Evolutionary conservation across 179 eudicot species (phyloP), one percentile per base, ranked within the genome.

Genomic region (Amaranthus tricolor): DNA sequence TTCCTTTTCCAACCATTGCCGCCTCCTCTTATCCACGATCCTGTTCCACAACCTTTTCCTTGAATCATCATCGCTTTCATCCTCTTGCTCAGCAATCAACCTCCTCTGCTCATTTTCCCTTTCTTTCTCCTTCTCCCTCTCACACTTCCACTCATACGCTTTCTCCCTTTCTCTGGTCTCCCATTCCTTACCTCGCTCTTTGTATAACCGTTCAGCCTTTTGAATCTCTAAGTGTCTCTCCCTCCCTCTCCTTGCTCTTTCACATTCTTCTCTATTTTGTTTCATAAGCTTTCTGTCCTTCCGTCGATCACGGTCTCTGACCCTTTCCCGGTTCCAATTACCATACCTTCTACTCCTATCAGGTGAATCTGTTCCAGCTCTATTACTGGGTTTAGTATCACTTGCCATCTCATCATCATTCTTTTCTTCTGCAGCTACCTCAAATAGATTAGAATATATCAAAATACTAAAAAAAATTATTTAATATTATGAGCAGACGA

Each of bases 211-310:
- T 72, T 96, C 99, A 77, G 94, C 96, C 79, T 89, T 95, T 78
- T 89, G 93, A 62, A 86, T 84, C 82, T 88, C 93, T 15, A 88
- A 74, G 70, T 91, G 92, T 81, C 99, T 85, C 49, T 89, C 92
- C 84, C 90, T 89, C 85, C 93, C 99, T 80, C 99, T 82, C 84
- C 89, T 89, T 73, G 88, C 86, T 72, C 96, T 89, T 48, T 96
- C 99, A 71, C 92, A 95, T 85, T 91, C 98, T 67, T 93, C 98
- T 85, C 91, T 86, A 84, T 96, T 97, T 51, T 88, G 80, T 82
- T 96, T 91, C 73, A 93, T 97, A 53, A 96, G 89, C 81, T 96
- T 97, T 78, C 94, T 84, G 83, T 91, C 99, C 79, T 88, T 93
- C 71, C 90, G 85, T 73, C 88, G 88, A 54, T 91, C 94, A 66